phyloP scores from a whole-genome alignment of 2,329 filamentous ascomycete species.

The Westerdykella aurantiaca region DNA sequence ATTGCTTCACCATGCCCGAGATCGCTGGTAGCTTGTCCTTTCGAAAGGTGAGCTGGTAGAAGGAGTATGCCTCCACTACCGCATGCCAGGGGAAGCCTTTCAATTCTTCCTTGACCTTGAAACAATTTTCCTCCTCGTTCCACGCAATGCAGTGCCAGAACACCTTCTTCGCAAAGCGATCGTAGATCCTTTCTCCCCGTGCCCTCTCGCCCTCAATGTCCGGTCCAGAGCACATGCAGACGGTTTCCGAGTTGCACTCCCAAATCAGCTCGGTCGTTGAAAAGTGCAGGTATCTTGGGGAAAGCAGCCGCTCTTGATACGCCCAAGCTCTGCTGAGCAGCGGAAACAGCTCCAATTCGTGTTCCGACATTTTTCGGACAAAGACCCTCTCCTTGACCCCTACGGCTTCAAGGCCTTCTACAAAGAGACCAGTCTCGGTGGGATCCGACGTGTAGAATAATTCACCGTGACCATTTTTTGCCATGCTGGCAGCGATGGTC shows the following conservation, averaged over 20 bases:
- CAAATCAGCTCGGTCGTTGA: constrained; percentile 12
- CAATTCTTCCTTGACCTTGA: too few relatives aligned
- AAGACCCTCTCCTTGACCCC: neutral
- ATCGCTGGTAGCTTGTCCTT: constrained; percentile 12
- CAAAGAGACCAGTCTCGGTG: neutral
- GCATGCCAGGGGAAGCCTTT: too few relatives aligned
- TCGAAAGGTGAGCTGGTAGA: constrained; percentile 7
- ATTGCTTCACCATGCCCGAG: constrained; percentile 11
- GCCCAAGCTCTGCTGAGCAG: constrained; percentile 5
- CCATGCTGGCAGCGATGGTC: constrained; percentile 10
- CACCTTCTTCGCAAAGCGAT: too few relatives aligned
- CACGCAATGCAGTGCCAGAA: too few relatives aligned
- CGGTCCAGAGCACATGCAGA: neutral
- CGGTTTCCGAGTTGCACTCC: constrained; percentile 11
- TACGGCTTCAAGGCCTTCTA: neutral
- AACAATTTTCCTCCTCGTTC: too few relatives aligned
- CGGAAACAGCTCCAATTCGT: neutral
- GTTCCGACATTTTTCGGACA: neutral
- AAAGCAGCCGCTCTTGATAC: constrained; percentile 9
- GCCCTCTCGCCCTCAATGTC: neutral
- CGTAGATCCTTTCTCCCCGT: too few relatives aligned
- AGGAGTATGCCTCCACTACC: constrained; percentile 14
- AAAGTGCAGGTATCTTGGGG: constrained; percentile 13
- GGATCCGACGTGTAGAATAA: neutral
- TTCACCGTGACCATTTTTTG: neutral